Conservation (phyloP, 768 basidiomycete species). For the Artomyces pyxidatus region DNA sequence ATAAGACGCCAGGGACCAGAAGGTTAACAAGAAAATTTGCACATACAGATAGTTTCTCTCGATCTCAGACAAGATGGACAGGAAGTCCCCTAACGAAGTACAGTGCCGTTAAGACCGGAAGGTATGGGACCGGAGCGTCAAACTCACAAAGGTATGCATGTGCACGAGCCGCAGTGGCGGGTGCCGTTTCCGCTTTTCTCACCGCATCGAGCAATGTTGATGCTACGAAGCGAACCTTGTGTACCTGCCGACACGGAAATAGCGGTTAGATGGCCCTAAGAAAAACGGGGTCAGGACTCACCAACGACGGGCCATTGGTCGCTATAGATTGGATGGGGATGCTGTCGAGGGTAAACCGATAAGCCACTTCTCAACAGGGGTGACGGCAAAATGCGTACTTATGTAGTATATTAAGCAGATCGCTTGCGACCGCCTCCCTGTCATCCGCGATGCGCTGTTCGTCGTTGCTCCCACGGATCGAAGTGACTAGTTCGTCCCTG, state of each 20-base stretch:
- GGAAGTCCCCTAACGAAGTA: slow-evolving; percentile 70
- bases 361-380: neutral
- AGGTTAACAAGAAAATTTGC: neutral
- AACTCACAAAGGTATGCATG: slow-evolving; percentile 78
- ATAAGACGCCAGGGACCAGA: neutral
- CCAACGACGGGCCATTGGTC: slow-evolving; percentile 77
- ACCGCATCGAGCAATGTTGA: slow-evolving; percentile 84
- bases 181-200: slow-evolving; percentile 70
- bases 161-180: slow-evolving; percentile 74
- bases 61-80: slow-evolving; percentile 86
- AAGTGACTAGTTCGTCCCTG: slow-evolving; percentile 72
- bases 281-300: slow-evolving; percentile 21
- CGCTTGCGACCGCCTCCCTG: slow-evolving; percentile 78
- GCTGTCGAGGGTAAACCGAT: slow-evolving; percentile 29
- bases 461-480: slow-evolving; percentile 56
- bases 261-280: neutral
- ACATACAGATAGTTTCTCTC: slow-evolving; percentile 82
- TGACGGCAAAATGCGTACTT: slow-evolving; percentile 35
- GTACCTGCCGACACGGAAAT: slow-evolving; percentile 46
- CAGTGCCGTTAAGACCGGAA: too few species aligned
- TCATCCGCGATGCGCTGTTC: slow-evolving; percentile 62
- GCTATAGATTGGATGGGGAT: slow-evolving; percentile 93
- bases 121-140: slow-evolving; percentile 3
- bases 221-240: slow-evolving; percentile 91
- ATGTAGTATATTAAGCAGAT: slow-evolving; percentile 79